Conservation (phyloP, 2,329 filamentous ascomycete species). For the Calcarisporium arbuscula region DNA sequence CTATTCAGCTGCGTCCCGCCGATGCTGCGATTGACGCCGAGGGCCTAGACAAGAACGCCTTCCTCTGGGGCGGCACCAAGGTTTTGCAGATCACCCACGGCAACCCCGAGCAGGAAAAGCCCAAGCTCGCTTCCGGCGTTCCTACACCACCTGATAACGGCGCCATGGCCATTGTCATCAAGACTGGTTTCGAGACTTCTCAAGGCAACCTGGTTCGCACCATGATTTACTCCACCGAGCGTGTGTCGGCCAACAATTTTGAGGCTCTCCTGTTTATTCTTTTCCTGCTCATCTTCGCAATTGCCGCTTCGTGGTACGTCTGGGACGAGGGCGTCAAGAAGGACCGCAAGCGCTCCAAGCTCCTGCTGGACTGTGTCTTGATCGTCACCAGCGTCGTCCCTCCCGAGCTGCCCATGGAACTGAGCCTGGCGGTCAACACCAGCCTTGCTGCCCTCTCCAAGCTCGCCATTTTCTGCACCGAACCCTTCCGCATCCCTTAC, state of each 20-base stretch:
- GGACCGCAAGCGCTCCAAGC: conserved; percentile 94
- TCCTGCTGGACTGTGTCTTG: conserved; percentile 92
- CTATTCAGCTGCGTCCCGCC: conserved; percentile 78
- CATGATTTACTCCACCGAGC: conserved; percentile 99
- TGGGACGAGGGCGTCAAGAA: conserved; percentile 94
- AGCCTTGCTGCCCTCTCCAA: conserved; percentile 91
- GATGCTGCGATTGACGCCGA: conserved; percentile 80
- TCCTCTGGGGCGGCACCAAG: conserved; percentile 96
- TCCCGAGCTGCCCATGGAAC: conserved; percentile 97
- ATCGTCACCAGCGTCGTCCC: conserved; percentile 97
- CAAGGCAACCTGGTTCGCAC: conserved; percentile 96
- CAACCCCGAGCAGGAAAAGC: conserved; percentile 66
- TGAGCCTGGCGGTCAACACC: conserved; percentile 95
- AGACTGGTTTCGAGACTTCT: conserved; percentile 97
- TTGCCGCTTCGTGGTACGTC: conserved; percentile 98
- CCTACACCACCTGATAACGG: conserved; percentile 85
- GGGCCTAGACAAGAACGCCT: conserved; percentile 91
- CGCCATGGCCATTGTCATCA: conserved; percentile 87
- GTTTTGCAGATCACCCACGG: conserved; percentile 92
- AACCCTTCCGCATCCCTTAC: conserved; percentile 96
- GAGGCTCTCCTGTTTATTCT: conserved; percentile 97
- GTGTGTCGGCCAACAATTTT: conserved; percentile 95
- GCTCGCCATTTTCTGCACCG: conserved; percentile 96
- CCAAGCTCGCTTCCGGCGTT: conserved; percentile 68
- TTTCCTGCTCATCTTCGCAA: conserved; percentile 90